These are phyloP conservation scores for Phragmites australis DNA, from an alignment of 176 grass and related monocot species.

Conservation along the genomic window DNA sequence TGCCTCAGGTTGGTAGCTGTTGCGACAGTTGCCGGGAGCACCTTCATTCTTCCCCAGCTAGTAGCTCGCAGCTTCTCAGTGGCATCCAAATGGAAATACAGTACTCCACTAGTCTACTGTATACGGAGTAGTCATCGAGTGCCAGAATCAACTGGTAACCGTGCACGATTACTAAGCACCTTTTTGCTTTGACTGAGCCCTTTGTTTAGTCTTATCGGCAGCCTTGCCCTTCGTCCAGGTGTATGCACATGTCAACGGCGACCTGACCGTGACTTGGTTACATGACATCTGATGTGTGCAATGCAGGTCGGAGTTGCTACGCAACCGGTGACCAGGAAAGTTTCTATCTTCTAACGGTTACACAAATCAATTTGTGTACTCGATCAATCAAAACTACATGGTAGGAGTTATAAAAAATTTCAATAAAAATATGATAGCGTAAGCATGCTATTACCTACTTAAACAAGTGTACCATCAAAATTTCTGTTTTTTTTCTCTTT, in stretches of 20 bases:
- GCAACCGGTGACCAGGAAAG: not conserved
- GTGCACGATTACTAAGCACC: not conserved
- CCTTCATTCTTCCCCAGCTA: not conserved
- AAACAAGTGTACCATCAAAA: no score
- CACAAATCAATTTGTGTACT: no score
- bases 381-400: no score
- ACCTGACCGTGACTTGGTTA: not conserved
- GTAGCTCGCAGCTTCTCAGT: not conserved
- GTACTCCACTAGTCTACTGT: not conserved
- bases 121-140: not conserved
- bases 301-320: not conserved
- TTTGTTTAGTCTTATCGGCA: no score
- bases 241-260: no score
- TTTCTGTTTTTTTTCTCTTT: no score
- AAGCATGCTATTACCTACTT: no score
- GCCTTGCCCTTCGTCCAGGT: no score
- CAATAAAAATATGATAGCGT: no score
- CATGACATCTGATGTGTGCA: not conserved
- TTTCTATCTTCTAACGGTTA: no score
- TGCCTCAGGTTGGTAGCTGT: not conserved
- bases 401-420: no score
- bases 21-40: not conserved
- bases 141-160: constrained; percentile 23
- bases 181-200: no score
- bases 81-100: not conserved